Evolutionary conservation across 2,329 filamentous ascomycete species (phyloP).

Genomic region (Aspergillus jensenii): DNA sequence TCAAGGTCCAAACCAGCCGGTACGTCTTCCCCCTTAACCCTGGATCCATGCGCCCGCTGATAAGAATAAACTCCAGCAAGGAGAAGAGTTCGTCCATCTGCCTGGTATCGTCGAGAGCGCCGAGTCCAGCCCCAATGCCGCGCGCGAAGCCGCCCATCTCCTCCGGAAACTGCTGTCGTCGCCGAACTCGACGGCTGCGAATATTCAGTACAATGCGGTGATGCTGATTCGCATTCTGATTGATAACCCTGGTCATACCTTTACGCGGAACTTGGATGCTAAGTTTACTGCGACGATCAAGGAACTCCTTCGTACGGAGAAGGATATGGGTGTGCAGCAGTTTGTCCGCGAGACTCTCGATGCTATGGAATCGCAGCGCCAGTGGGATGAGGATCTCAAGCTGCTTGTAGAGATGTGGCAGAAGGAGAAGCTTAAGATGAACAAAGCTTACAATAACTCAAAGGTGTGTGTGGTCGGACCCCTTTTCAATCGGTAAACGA

Average conservation of each 20-base stretch:
- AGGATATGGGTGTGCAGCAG: conserved; percentile 76
- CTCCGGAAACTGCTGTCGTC: conserved; percentile 81
- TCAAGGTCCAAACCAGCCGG: conserved; percentile 54
- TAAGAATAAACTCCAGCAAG: conserved; percentile 47
- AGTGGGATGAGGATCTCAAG: conserved; percentile 70
- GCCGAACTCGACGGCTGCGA: conserved; percentile 59
- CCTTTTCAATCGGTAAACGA: not conserved
- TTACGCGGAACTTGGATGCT: conserved; percentile 85
- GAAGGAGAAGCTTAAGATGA: conserved; percentile 73
- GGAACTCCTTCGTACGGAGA: conserved; percentile 68
- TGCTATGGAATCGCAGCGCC: conserved; percentile 69
- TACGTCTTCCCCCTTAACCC: conserved; percentile 32
- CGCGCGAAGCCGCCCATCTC: conserved; percentile 73
- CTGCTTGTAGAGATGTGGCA: conserved; percentile 82
- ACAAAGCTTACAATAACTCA: conserved; percentile 33
- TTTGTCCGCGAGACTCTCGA: conserved; percentile 86
- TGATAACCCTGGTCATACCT: conserved; percentile 87
- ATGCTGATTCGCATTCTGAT: conserved; percentile 91
- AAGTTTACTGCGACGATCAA: conserved; percentile 78
- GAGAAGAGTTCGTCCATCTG: conserved; percentile 87
- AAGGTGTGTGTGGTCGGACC: not conserved
- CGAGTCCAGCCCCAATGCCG: conserved; percentile 85
- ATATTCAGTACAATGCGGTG: conserved; percentile 90
- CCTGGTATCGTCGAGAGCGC: conserved; percentile 92
- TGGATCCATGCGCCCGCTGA: not conserved